Conservation (phyloP, 257 asterid genomes). For the Ocimum tenuiflorum region DNA sequence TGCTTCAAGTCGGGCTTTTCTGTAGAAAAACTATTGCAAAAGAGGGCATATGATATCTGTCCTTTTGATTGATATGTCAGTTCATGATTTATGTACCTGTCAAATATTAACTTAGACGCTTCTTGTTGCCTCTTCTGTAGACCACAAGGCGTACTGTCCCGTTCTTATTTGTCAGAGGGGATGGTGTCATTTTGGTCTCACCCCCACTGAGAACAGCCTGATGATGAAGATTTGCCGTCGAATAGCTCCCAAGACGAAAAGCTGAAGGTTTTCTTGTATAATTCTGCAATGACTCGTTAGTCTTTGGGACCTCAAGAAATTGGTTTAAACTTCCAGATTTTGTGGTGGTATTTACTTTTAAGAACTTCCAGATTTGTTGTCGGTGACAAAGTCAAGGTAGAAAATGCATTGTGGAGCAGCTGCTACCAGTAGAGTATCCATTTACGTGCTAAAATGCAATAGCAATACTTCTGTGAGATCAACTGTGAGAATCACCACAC, state of each 20-base stretch:
- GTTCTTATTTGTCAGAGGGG: conserved; percentile 89
- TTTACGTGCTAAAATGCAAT: too few species aligned
- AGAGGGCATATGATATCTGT: not conserved
- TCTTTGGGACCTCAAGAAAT: not conserved
- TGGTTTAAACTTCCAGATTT: not conserved
- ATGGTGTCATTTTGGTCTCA: conserved; percentile 90
- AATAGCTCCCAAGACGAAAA: conserved; percentile 2
- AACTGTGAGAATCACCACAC: too few species aligned
- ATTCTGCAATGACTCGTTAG: not conserved
- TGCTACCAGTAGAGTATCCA: not conserved
- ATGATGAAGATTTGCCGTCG: conserved; percentile 18
- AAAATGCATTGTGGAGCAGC: not conserved
- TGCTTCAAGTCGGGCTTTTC: not conserved
- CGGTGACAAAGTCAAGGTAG: not conserved
- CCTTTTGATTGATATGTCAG: not conserved
- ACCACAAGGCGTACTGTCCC: conserved; percentile 74
- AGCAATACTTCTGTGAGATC: too few species aligned
- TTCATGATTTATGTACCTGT: not conserved
- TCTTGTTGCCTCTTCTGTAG: conserved; percentile 26
- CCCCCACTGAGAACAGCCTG: conserved; percentile 89
- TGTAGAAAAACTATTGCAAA: too few species aligned
- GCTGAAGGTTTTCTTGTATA: not conserved
- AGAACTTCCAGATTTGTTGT: not conserved
- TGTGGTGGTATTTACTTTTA: not conserved
- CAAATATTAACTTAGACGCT: not conserved